phyloP scores from a whole-genome alignment of 1,284 basidiomycete genomes.

The Mycena citricolor region DNA sequence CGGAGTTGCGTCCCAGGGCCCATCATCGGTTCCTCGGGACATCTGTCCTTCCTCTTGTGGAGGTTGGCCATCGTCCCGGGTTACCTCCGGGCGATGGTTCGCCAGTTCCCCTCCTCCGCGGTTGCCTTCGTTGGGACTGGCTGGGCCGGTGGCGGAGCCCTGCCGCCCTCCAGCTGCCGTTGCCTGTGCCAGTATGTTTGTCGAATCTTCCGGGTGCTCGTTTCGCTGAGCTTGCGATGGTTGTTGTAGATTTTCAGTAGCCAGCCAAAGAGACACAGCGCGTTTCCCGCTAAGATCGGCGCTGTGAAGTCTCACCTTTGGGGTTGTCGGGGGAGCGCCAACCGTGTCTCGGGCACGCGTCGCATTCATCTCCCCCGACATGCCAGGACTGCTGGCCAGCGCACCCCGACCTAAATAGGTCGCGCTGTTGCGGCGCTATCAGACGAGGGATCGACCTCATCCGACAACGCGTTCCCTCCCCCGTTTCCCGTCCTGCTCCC shows the following conservation, averaged over 20 bases:
- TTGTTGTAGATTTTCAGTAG: too few species aligned
- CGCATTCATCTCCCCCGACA: too few species aligned
- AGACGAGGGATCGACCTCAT: too few species aligned
- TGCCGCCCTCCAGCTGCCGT: slow-evolving; percentile 9
- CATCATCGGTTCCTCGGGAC: slow-evolving; percentile 9
- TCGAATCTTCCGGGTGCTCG: too few species aligned
- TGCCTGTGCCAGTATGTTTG: slow-evolving; percentile 3
- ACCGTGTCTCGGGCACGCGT: too few species aligned
- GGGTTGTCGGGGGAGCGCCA: too few species aligned
- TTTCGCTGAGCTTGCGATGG: too few species aligned
- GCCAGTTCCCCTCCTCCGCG: slow-evolving; percentile 7
- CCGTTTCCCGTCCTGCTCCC: too few species aligned
- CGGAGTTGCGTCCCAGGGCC: slow-evolving; percentile 11
- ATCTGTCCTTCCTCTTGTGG: background rate
- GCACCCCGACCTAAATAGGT: slow-evolving; percentile 11
- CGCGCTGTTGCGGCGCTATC: slow-evolving; percentile 12
- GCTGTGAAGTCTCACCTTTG: too few species aligned
- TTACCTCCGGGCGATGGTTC: slow-evolving; percentile 1
- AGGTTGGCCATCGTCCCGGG: slow-evolving; percentile 5
- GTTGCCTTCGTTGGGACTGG: background rate
- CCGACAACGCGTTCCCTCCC: too few species aligned
- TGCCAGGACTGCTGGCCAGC: slow-evolving; percentile 20
- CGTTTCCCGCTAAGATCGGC: too few species aligned
- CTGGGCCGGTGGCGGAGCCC: slow-evolving; percentile 12
- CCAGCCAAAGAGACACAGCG: too few species aligned